Base-by-base conservation (phyloP, 2,329 filamentous ascomycete genomes). In the Dryadomyces sulphureus region DNA sequence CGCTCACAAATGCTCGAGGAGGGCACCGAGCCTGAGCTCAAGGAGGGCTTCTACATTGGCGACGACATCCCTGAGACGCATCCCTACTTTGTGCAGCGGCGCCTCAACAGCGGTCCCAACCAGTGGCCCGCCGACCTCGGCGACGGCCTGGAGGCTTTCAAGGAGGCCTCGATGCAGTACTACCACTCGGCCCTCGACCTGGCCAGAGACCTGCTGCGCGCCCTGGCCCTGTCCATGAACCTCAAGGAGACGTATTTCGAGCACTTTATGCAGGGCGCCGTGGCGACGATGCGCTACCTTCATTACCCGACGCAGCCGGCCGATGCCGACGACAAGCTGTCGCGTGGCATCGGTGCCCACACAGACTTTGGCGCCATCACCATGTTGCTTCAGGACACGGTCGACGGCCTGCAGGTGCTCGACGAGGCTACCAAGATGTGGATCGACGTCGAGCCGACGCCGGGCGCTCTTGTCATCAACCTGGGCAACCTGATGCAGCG, bases 201-300 rank as follows among this genome's bases (percentile, higher is more conserved):
- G 16, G 55, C 57, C 2, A 48, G 54, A 21, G 50, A 54, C n/a
- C 49, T 62, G 5, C 51, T 62, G 6, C 49, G 49, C 2, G 58
- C 57, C 1, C 48, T 63, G 2, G 57, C 57, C 1, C 43, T 62
- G 14, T 61, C 59, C 2, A 48, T 62, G 7, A 56, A 54, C 5
- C 49, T 63, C 0, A 52, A 39, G 5, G 45, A 47, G 52, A 51
- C 17, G 43, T 52, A n/a, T 45, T 58, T 27, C 56, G 58, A 1
- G 52, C 54, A 7, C 55, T 54, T 70, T 36, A 74, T 79, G 56
- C n/a, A 24, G 27, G 67, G 65, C 30, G 70, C 70, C 0, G 64
- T 70, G 48, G 70, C 76, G 48, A 75, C 79, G 47, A 61, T 81
- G 14, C 67, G 78, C 1, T 57, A 81, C 17, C 60, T 80, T 16